Base-by-base conservation (phyloP, 1,284 basidiomycete genomes). In the Fomitopsis schrenkii region DNA sequence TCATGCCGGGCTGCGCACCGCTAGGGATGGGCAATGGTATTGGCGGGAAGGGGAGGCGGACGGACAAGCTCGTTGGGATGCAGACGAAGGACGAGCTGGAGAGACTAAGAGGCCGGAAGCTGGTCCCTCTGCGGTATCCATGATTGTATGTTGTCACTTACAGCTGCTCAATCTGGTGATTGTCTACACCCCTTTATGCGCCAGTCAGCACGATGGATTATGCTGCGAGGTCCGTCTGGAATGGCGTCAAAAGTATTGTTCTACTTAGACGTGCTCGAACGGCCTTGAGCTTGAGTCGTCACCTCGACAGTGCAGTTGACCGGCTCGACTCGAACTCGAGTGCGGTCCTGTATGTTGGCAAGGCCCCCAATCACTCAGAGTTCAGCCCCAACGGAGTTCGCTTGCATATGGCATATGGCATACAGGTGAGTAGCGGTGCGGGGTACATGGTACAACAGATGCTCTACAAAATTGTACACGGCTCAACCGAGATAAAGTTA, bases 1-100 rank as follows among this genome's bases (percentile, higher is more conserved):
- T 93, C 55, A 85, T 90, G 61, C 81, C 86, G 5, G 90, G 91
- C 0, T 83, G 88, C 72, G 86, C 86, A 33, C 90, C 90, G n/a
- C 72, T 87, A 52, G 79, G 79, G 0, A 90, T 93, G 87, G 90
- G 90, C 15, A 82, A 93, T 71, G 90, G 90, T 26, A 69, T 92
- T 53, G 90, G 91, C 26, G 90, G 91, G 1, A 78, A 79, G 59
- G 89, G 85, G 30, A 80, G 81, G 70, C 88, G 84, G 71, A 69
- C 87, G 70, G 83, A 84, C 68, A 90, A 87, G 73, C 90, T 90
- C 14, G 77, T 74, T 61, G 91, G 91, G 40, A 75, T 91, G 73
- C 79, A 83, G 71, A 81, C 82, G 59, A 85, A 85, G 71, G 76
- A 73, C 59, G 86, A 87, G 59, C 73, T 92, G 33, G 90, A 93